Conservation (phyloP, 495 filamentous ascomycete genomes). For the Apodospora peruviana region DNA sequence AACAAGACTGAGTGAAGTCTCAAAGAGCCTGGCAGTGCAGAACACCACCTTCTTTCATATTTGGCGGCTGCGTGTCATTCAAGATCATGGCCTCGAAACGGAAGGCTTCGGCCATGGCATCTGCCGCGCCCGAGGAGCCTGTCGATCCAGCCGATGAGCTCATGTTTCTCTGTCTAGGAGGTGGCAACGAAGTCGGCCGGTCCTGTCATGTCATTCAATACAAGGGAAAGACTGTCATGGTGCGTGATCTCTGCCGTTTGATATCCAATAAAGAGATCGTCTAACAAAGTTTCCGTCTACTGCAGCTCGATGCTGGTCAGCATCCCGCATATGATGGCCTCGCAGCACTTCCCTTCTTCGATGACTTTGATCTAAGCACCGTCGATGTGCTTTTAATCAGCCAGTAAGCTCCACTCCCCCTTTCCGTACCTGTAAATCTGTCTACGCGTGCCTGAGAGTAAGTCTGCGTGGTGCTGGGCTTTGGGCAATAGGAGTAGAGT, state of each 20-base stretch:
- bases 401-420: slow-evolving; percentile 65
- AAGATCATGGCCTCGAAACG: slow-evolving; percentile 66
- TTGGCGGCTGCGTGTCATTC: too few species aligned
- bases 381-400: slow-evolving; percentile 95
- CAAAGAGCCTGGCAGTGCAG: too few species aligned
- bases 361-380: slow-evolving; percentile 95
- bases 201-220: slow-evolving; percentile 98
- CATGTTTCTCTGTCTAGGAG: slow-evolving; percentile 86
- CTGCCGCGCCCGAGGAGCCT: slow-evolving; percentile 56
- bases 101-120: slow-evolving; percentile 62
- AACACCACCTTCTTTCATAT: too few species aligned
- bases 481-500: slow-evolving; percentile 10
- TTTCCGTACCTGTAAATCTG: background rate
- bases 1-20: too few species aligned
- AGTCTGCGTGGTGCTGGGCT: background rate
- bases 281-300: background rate
- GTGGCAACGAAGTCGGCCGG: slow-evolving; percentile 93
- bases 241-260: slow-evolving; percentile 34
- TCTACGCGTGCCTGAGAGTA: too few species aligned
- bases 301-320: slow-evolving; percentile 89
- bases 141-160: slow-evolving; percentile 80
- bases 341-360: slow-evolving; percentile 90
- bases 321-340: slow-evolving; percentile 97
- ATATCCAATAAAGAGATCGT: background rate
- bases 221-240: slow-evolving; percentile 99